Evolutionary conservation across 352 stramenopile genomes (phyloP).

Genomic region (Phytophthora cactorum): DNA sequence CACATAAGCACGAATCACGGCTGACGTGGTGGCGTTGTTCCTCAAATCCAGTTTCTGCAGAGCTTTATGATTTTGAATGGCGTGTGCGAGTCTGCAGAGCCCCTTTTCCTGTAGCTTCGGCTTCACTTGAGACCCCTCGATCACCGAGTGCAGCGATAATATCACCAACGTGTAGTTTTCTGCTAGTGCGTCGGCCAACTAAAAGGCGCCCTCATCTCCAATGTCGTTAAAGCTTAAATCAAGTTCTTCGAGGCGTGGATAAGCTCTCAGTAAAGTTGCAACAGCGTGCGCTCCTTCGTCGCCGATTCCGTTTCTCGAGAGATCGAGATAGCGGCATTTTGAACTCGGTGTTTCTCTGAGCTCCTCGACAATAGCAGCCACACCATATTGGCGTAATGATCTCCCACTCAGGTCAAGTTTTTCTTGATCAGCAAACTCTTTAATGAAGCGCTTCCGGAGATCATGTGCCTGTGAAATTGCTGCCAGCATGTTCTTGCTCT

Average conservation of each 20-base stretch:
- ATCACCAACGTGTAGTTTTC: slow-evolving; percentile 54
- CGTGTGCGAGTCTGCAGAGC: slow-evolving; percentile 39
- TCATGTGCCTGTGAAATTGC: slow-evolving; percentile 66
- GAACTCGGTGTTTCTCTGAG: slow-evolving; percentile 24
- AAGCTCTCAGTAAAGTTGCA: slow-evolving; percentile 44
- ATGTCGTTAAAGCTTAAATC: slow-evolving; percentile 84
- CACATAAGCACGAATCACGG: slow-evolving; percentile 42
- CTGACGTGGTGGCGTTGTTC: slow-evolving; percentile 47
- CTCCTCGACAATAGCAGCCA: slow-evolving; percentile 49
- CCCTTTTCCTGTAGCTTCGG: slow-evolving; percentile 51
- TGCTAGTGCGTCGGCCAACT: slow-evolving; percentile 48
- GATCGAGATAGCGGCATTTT: slow-evolving; percentile 47
- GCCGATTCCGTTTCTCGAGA: slow-evolving; percentile 61
- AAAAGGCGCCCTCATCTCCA: slow-evolving; percentile 51
- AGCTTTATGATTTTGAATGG: slow-evolving; percentile 43
- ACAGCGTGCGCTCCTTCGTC: slow-evolving; percentile 62
- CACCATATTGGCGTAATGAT: slow-evolving; percentile 56
- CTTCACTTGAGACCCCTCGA: slow-evolving; percentile 41
- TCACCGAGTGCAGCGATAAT: slow-evolving; percentile 55
- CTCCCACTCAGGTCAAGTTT: slow-evolving; percentile 50
- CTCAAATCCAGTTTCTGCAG: slow-evolving; percentile 59
- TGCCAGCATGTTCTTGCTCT: slow-evolving; percentile 56
- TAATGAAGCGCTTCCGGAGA: slow-evolving; percentile 56
- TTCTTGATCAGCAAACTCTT: slow-evolving; percentile 44
- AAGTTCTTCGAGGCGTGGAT: slow-evolving; percentile 46